Evolutionary conservation across 805 yeast species (phyloP), one percentile per base, ranked within the genome.

Genomic region (Gaillardinia entomophila): DNA sequence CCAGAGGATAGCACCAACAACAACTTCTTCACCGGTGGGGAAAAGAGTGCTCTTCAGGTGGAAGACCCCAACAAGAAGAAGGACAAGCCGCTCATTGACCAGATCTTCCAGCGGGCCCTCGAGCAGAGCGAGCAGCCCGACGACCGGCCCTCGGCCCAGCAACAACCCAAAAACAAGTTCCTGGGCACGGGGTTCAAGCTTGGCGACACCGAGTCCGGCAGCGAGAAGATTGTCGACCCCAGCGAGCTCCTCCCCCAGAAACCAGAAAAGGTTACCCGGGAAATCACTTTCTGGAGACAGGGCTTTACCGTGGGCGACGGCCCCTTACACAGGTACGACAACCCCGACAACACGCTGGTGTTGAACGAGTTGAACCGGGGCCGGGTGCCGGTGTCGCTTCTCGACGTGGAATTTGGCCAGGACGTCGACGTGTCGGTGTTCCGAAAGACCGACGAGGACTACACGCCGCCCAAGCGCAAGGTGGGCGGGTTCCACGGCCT

Each of bases 231-330:
- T 15, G 55, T 49, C 7, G 70, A 68, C 39, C 55, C 68, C 2
- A 38, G 34, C 12, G 41, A 49, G 4, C 40, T 26, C 24, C 16
- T 33, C 14, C 48, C 51, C 4, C 42, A 43, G 28, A 46, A 45
- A 28, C 66, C 66, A 4, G 35, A 41, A 25, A 79, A 76, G 37
- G 96, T 82, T 4, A 70, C 73, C 12, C 73, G 97, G 50, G 83
- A 83, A 27, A 82, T 92, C 40, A 86, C 95, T 0, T 90, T 92
- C 55, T 92, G 98, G 98, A 82, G 79, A 45, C 90, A 92, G 49
- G 98, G 98, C 2, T 92, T 92, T 60, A 86, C 87, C 41, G 88
- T 92, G 16, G 97, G 92, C 20, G 96, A 89, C 30, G 97, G 97
- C 2, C 75, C 76, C 16, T 69, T 92, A 35, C 81, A 74, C 55